Evolutionary conservation across 495 filamentous ascomycete genomes (phyloP).

Genomic region (Aspergillus sparsus): DNA sequence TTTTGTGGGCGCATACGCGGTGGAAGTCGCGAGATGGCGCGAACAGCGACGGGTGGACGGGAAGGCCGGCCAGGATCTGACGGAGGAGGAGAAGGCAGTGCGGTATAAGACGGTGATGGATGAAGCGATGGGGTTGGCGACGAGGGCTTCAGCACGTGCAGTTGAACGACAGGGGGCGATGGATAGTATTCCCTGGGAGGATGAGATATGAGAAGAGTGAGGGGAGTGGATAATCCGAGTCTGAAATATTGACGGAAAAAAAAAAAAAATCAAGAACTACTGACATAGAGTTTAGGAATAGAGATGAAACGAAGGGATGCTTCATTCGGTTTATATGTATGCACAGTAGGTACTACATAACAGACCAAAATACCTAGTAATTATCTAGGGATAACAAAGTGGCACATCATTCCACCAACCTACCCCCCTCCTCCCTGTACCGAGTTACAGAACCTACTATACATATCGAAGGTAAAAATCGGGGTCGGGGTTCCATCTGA

Average conservation of each 20-base stretch:
- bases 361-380: too few species aligned
- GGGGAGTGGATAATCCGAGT: not conserved
- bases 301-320: not conserved
- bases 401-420: too few species aligned
- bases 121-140: constrained; percentile 66
- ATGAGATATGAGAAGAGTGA: constrained; percentile 57
- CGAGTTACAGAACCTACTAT: too few species aligned
- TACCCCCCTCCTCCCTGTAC: too few species aligned
- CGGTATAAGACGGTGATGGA: constrained; percentile 54
- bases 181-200: constrained; percentile 82
- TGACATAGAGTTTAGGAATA: constrained; percentile 11
- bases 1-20: constrained; percentile 86
- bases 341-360: too few species aligned
- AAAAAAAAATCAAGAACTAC: not conserved
- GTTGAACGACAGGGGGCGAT: constrained; percentile 82
- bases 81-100: constrained; percentile 43
- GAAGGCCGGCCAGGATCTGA: constrained; percentile 37
- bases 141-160: constrained; percentile 70
- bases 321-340: too few species aligned
- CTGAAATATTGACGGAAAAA: not conserved
- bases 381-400: too few species aligned
- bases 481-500: not conserved
- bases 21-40: constrained; percentile 55
- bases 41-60: constrained; percentile 37
- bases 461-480: too few species aligned